Conservation (phyloP, 805 yeast species). For the Kodamaea jinghongensis region DNA sequence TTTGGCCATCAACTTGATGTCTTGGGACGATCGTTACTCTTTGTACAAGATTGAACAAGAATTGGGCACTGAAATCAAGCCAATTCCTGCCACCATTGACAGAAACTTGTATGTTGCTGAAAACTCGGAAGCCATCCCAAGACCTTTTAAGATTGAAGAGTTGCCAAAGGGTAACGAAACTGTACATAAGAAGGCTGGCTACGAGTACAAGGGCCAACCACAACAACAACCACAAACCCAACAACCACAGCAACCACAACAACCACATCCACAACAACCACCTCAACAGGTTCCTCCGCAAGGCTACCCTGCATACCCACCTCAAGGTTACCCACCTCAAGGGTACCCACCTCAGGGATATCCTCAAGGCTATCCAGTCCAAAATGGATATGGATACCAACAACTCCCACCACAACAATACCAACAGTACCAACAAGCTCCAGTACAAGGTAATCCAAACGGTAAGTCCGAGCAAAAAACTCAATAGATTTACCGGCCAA, state of each 20-base stretch:
- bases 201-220: conserved; percentile 49
- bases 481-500: neutral
- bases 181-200: conserved; percentile 31
- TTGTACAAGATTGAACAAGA: conserved; percentile 95
- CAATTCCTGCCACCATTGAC: conserved; percentile 94
- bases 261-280: conserved; percentile 13
- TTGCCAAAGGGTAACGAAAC: conserved; percentile 46
- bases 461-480: neutral
- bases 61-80: conserved; percentile 94
- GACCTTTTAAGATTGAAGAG: conserved; percentile 78
- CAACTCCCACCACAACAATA: conserved; percentile 22
- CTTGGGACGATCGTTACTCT: conserved; percentile 94
- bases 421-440: conserved; percentile 23
- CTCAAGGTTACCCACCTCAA: conserved; percentile 17
- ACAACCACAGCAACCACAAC: conserved; percentile 10
- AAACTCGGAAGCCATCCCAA: conserved; percentile 72
- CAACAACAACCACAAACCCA: conserved; percentile 13
- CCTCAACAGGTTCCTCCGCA: conserved; percentile 14
- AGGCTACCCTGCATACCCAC: conserved; percentile 12
- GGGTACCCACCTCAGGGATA: conserved; percentile 19
- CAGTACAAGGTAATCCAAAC: conserved; percentile 13
- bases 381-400: conserved; percentile 12
- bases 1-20: conserved; percentile 92
- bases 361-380: conserved; percentile 7
- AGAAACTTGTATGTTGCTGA: conserved; percentile 84